Evolutionary conservation across 768 basidiomycete genomes (phyloP), one percentile per base, ranked within the genome.

Genomic region (Termitomyces sp.): DNA sequence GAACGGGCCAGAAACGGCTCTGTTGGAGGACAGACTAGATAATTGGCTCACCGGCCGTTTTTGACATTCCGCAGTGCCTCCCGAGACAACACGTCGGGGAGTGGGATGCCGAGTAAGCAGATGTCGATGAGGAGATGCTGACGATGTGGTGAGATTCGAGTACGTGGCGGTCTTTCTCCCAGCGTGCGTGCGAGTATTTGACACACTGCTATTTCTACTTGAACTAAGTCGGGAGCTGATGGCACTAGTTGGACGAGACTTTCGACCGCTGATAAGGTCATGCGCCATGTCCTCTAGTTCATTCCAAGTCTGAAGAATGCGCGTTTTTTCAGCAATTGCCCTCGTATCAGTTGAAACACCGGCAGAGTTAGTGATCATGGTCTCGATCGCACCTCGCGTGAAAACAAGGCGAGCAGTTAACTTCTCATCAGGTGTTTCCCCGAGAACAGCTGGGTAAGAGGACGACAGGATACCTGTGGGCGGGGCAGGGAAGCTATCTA

Each of bases 241-340:
- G 14, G 77, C 77, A 66, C 91, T 92, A 10, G 73, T 69, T 9
- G 90, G 82, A 30, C 89, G 78, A 47, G 89, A 88, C 62, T 79
- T 84, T 61, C 72, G 80, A 13, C 82, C 85, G 35, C 68, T 72
- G 14, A 90, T 70, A 40, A 80, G 80, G 59, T 94, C 92, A 46
- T 77, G 77, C 38, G 79, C 84, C 92, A 94, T 94, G 20, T 91
- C 89, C 62, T 85, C 80, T 43, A 94, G 73, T 71, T 95, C 92
- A 22, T 67, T 69, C 88, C 89, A 94, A 1, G 90, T 88, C 69
- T 93, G 91, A 44, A 82, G 72, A 42, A 92, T 74, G n/a, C 92
- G 82, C 6, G 76, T 73, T 46, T 78, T 75, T 67, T 94, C 91
- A 6, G 76, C 69, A 18, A 71, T 66, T 7, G 83, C 86, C 38